Percentiles rank a stretch among this genome's conserved stretches.
Evolutionary conservation across 1,284 basidiomycete genomes (phyloP).

Genomic region (Coniferiporia weirii): DNA sequence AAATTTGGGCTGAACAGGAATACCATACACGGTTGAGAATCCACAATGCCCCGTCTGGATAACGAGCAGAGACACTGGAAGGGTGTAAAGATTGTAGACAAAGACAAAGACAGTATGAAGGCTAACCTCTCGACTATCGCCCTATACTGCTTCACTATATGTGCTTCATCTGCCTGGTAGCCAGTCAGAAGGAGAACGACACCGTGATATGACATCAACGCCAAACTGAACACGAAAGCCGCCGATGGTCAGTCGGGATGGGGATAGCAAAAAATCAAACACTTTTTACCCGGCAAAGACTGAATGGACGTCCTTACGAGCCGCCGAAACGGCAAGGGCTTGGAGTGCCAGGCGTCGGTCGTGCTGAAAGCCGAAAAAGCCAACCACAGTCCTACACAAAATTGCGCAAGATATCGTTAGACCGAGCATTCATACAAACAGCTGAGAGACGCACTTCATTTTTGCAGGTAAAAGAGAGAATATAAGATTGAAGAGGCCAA

Average conservation of each 20-base stretch:
- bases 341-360: constrained; percentile 62
- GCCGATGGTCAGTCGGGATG: neutral
- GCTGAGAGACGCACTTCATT: constrained; percentile 44
- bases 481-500: constrained; percentile 71
- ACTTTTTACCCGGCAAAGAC: constrained; percentile 64
- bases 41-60: constrained; percentile 70
- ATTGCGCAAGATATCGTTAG: neutral
- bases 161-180: constrained; percentile 66
- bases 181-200: constrained; percentile 63
- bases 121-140: constrained; percentile 55
- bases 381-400: constrained; percentile 51
- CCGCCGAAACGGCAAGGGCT: constrained; percentile 62
- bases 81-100: constrained; percentile 4
- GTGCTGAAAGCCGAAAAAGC: constrained; percentile 68
- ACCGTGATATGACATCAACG: constrained; percentile 74
- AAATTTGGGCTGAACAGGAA: neutral
- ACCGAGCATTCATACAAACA: neutral
- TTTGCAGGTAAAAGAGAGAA: constrained; percentile 69
- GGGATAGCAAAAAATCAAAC: neutral
- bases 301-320: constrained; percentile 61
- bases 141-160: constrained; percentile 57
- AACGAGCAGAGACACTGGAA: constrained; percentile 45
- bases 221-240: constrained; percentile 39
- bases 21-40: constrained; percentile 58
- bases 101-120: constrained; percentile 1